phyloP scores from a whole-genome alignment of 768 basidiomycete species.

The Trametes sanguinea region DNA sequence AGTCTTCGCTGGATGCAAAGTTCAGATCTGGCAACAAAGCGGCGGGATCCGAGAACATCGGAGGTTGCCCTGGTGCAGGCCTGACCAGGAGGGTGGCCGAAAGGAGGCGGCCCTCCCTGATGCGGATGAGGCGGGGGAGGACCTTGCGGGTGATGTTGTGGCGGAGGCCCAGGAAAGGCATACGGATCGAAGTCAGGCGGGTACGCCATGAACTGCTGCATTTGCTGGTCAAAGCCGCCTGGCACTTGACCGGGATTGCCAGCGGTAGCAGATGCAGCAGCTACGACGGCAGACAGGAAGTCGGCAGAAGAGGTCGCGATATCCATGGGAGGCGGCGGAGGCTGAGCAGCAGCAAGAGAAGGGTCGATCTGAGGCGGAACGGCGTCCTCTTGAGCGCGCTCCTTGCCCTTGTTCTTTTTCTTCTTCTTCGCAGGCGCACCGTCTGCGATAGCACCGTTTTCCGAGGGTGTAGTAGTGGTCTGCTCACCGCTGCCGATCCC shows the following conservation, averaged over 20 bases:
- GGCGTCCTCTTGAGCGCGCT: constrained; percentile 35
- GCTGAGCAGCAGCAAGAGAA: constrained; percentile 3
- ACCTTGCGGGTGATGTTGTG: constrained; percentile 15
- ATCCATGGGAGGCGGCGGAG: constrained; percentile 22
- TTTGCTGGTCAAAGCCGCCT: constrained; percentile 27
- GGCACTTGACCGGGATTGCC: constrained; percentile 33
- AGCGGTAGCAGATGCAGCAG: constrained; percentile 58
- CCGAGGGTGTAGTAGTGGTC: constrained; percentile 29
- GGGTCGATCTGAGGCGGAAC: constrained; percentile 3
- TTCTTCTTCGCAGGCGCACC: constrained; percentile 35
- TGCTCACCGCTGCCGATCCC: constrained; percentile 28
- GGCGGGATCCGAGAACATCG: constrained; percentile 32
- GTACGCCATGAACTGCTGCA: constrained; percentile 30
- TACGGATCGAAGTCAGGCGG: constrained; percentile 37
- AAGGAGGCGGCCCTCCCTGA: constrained; percentile 15
- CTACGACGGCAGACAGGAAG: constrained; percentile 65
- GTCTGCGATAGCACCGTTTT: constrained; percentile 31
- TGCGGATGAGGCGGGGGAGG: constrained; percentile 36
- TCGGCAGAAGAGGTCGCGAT: constrained; percentile 54
- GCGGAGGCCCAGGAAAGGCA: constrained; percentile 29
- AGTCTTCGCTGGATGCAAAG: constrained; percentile 66
- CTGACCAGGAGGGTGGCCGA: constrained; percentile 25
- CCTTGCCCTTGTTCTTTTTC: constrained; percentile 40
- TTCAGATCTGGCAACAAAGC: constrained; percentile 39
- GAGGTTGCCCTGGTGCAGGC: constrained; percentile 26